Evolutionary conservation across 1,139 yeast genomes (phyloP).

Genomic region (Candida dubliniensis): DNA sequence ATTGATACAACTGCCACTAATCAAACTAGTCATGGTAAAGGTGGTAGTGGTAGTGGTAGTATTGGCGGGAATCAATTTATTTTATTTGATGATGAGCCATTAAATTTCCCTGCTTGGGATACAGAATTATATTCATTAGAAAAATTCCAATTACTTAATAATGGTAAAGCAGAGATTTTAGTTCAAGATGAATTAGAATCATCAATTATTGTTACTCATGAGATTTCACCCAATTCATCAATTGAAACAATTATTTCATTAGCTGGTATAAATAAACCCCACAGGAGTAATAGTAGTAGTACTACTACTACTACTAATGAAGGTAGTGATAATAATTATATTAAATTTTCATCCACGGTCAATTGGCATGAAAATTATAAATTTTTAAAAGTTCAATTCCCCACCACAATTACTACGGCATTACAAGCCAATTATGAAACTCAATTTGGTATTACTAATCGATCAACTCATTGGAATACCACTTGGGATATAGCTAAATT

Average conservation of each 20-base stretch:
- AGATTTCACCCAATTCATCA: constrained; percentile 55
- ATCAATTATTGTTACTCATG: constrained; percentile 59
- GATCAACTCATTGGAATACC: constrained; percentile 94
- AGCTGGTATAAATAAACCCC: constrained; percentile 47
- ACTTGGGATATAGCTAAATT: constrained; percentile 96
- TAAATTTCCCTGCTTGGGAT: constrained; percentile 96
- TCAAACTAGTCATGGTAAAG: constrained; percentile 36
- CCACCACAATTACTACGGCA: constrained; percentile 76
- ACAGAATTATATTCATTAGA: constrained; percentile 85
- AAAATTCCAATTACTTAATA: constrained; percentile 52
- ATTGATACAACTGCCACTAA: constrained; percentile 53
- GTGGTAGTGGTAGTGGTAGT: constrained; percentile 22
- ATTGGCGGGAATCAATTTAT: constrained; percentile 76
- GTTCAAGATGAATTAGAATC: constrained; percentile 60
- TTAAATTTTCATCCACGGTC: constrained; percentile 64
- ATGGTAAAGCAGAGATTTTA: constrained; percentile 50
- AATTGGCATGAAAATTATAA: constrained; percentile 87
- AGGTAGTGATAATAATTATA: constrained; percentile 36
- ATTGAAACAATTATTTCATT: constrained; percentile 72
- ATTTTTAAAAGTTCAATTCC: constrained; percentile 92
- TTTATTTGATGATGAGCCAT: constrained; percentile 84
- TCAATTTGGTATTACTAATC: constrained; percentile 83
- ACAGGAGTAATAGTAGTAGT: too few relatives aligned
- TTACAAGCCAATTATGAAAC: constrained; percentile 81
- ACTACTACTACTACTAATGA: constrained; percentile 5